Evolutionary conservation across 1,284 basidiomycete species (phyloP).

Genomic region (Peniophora sp.): DNA sequence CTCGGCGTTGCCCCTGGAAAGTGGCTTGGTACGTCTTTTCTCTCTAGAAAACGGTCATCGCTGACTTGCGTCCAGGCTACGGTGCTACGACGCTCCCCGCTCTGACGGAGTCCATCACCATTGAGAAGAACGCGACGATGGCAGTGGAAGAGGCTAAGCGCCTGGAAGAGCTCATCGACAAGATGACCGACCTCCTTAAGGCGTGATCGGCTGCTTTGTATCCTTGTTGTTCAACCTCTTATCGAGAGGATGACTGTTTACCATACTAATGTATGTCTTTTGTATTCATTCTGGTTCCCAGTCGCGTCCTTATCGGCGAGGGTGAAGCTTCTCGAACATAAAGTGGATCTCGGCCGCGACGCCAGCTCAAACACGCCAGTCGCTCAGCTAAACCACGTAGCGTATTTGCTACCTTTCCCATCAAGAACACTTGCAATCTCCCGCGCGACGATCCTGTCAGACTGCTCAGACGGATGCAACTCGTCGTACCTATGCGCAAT

Average conservation of each 20-base stretch:
- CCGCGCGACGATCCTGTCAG: constrained; percentile 40
- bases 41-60: too few relatives aligned
- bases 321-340: too few relatives aligned
- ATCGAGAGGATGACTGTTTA: too few relatives aligned
- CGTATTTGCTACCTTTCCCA: constrained; percentile 33
- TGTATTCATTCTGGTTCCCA: too few relatives aligned
- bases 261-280: too few relatives aligned
- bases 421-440: constrained; percentile 37
- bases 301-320: too few relatives aligned
- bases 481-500: constrained; percentile 38
- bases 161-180: constrained; percentile 45
- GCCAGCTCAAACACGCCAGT: too few relatives aligned
- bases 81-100: constrained; percentile 84
- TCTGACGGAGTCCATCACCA: constrained; percentile 72
- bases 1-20: constrained; percentile 86
- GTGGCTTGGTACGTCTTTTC: constrained; percentile 60
- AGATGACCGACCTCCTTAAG: constrained; percentile 6
- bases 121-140: constrained; percentile 56
- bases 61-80: constrained; percentile 46
- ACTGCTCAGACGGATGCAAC: constrained; percentile 49
- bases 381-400: constrained; percentile 40
- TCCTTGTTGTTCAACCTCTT: too few relatives aligned
- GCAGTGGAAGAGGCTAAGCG: constrained; percentile 62
- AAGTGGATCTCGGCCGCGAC: too few relatives aligned
- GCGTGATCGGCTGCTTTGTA: constrained; percentile 4